Base-by-base conservation (phyloP, 305 asterid species). In the Fraxinus sp. region DNA sequence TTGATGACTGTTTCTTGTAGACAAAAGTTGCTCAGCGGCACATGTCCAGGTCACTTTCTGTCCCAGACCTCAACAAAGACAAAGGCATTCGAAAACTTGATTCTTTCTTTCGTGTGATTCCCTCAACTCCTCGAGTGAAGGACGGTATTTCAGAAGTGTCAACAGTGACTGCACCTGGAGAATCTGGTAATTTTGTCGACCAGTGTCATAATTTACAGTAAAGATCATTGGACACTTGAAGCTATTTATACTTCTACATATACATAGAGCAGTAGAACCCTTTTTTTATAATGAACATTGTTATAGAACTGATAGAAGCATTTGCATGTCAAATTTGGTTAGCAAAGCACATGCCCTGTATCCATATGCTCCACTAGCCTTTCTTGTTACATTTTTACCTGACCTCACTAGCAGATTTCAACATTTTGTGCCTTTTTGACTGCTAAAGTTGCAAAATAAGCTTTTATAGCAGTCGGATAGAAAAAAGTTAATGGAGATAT, bases 41-140 rank as follows among this genome's bases (percentile, higher is more conserved):
- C 85, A 92, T 96, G 1, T 79, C 97, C 49, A 88, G 98, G 10
- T 97, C 98, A 28, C 89, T 89, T 68, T 97, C 99, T 84, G 86
- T 92, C 73, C 99, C 99, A n/a, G 93, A 85, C 79, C 87, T 88
- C 82, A 88, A 87, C 89, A 92, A 88, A 87, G 95, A 88, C 14
- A 87, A 88, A 62, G 86, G 89, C 83, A 82, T 89, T 74, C 88
- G 88, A 80, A 90, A 82, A 84, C 79, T 78, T 84, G 95, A 92
- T 85, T 89, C 93, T 6, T 91, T 97, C 91, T 92, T 91, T 83
- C 97, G 99, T 59, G 97, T 97, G 78, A 90, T 93, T 80, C 94
- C 94, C 36, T 88, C 98, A 74, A 96, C 98, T 52, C 98, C 98
- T 26, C 87, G 85, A 72, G 87, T 76, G 32, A 94, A 83, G 85